Evolutionary conservation across 2,329 filamentous ascomycete genomes (phyloP).

Genomic region (Hypoxylon sp.): DNA sequence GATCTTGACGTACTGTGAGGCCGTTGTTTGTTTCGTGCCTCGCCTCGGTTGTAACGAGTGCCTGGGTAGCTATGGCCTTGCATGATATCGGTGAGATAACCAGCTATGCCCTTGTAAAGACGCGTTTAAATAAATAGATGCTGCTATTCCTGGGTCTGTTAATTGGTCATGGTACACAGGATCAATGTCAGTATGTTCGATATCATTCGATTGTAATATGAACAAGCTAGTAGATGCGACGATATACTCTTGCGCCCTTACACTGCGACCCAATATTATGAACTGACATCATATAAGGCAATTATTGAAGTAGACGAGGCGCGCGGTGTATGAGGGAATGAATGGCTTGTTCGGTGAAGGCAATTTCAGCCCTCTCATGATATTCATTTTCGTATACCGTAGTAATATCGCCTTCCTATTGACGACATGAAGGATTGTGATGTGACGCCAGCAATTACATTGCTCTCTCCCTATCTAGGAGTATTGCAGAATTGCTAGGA

Average conservation of each 20-base stretch:
- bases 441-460: conserved; percentile 24
- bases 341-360: conserved; percentile 22
- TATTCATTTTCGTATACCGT: conserved; percentile 17
- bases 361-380: conserved; percentile 16
- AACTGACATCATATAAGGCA: conserved; percentile 34
- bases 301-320: conserved; percentile 18
- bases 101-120: conserved; percentile 12
- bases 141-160: conserved; percentile 13
- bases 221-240: background rate
- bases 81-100: conserved; percentile 25
- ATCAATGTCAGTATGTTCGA: conserved; percentile 14
- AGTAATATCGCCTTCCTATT: conserved; percentile 26
- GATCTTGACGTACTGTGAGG: conserved; percentile 41
- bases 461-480: conserved; percentile 14
- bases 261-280: background rate
- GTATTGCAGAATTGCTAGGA: conserved; percentile 10
- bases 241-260: background rate
- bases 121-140: conserved; percentile 22
- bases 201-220: conserved; percentile 18
- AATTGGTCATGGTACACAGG: conserved; percentile 15
- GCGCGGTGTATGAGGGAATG: conserved; percentile 9
- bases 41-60: conserved; percentile 29
- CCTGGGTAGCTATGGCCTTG: conserved; percentile 13
- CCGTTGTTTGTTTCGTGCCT: conserved; percentile 42
- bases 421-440: conserved; percentile 24